Base-by-base conservation (phyloP, 768 basidiomycete species). In the Mrakia frigida region DNA sequence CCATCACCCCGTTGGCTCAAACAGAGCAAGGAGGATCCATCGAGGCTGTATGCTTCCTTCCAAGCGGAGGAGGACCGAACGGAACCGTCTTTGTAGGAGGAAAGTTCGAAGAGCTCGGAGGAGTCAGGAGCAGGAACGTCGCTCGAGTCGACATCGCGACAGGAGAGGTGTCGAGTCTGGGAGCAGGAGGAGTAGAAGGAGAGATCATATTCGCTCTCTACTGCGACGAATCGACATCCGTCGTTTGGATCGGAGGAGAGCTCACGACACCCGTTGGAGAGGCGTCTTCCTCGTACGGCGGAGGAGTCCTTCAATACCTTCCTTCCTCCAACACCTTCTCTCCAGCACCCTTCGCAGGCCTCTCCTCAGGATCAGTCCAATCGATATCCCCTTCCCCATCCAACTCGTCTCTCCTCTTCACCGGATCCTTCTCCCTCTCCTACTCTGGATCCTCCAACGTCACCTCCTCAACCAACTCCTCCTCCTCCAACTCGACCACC, bases 11-110 rank as follows among this genome's bases (percentile, higher is more conserved):
- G 23, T 50, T 77, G 13, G 73, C 76, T 33, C 73, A 73, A 37
- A 77, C 76, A 1, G 41, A 41, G 2, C 59, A 86, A 0, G 94
- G 93, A 31, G 96, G 95, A 6, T 85, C 84, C 73, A 90, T 99
- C 78, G 83, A 85, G 70, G 87, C 93, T 3, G 88, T 91, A 6
- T 98, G 94, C 82, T 72, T 82, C 76, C 31, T 79, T 65, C 41
- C 39, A 37, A 43, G 33, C 6, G 52, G 7, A 35, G 53, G 56
- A 25, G 16, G 39, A 9, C 61, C 78, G 35, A 81, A 87, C 81
- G 86, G 88, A 80, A 86, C 86, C 31, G 88, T 93, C 80, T 97
- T 91, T 83, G 82, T 98, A 70, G 92, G 89, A 13, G 97, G 97
- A 67, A 87, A 87, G 76, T 99, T 99, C 83, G 87, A 89, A 46